These are phyloP conservation scores for Rubia balearica DNA, from an alignment of 305 asterid species.

Conservation along the genomic window DNA sequence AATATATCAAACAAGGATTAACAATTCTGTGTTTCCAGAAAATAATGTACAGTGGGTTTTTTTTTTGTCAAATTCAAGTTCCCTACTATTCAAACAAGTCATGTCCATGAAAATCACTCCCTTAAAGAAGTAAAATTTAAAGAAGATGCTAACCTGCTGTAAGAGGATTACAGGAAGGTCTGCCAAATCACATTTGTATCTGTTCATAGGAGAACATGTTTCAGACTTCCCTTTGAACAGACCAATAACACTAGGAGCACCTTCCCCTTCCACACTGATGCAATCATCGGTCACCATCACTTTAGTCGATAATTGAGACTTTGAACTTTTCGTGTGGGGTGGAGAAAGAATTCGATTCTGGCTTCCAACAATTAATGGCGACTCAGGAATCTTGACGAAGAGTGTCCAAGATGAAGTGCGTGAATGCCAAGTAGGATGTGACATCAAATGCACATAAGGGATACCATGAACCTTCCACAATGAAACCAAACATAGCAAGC, in stretches of 20 bases:
- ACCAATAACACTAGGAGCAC: slow-evolving; percentile 76
- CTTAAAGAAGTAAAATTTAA: background rate
- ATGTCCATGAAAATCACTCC: background rate
- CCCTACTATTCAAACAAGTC: background rate
- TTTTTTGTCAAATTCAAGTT: background rate
- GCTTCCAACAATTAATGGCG: slow-evolving; percentile 57
- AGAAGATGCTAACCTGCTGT: slow-evolving; percentile 61
- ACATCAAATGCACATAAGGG: slow-evolving; percentile 62
- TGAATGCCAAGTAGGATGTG: slow-evolving; percentile 93
- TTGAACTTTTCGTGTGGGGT: slow-evolving; percentile 35
- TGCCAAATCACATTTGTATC: slow-evolving; percentile 72
- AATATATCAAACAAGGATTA: slow-evolving; percentile 3
- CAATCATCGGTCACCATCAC: slow-evolving; percentile 76
- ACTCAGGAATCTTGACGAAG: slow-evolving; percentile 70
- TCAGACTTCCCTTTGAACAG: slow-evolving; percentile 74
- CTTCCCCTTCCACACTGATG: slow-evolving; percentile 89
- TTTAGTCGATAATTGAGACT: slow-evolving; percentile 77
- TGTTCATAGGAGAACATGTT: slow-evolving; percentile 40
- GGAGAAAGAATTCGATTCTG: slow-evolving; percentile 34
- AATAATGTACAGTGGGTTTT: too few relatives aligned
- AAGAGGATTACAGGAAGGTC: slow-evolving; percentile 80
- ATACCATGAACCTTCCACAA: slow-evolving; percentile 61
- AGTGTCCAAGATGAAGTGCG: slow-evolving; percentile 92
- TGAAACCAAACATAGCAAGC: slow-evolving; percentile 8
- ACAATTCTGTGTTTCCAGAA: background rate